Base-by-base conservation (phyloP, 768 basidiomycete species). In the Suillus decipiens region DNA sequence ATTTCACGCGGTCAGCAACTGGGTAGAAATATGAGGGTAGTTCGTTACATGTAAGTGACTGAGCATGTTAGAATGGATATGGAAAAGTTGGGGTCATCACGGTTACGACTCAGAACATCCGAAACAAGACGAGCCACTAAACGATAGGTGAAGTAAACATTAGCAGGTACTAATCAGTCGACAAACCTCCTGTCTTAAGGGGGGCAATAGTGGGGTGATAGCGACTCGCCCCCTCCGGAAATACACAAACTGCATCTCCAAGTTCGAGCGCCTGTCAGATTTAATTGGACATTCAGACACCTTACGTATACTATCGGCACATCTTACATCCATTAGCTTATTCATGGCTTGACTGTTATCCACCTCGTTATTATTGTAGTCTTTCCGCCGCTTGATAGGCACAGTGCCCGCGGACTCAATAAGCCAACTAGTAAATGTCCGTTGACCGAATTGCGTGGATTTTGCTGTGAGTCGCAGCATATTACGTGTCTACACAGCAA, bases 131-230 rank as follows among this genome's bases (percentile, higher is more conserved):
- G 85, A 7, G 93, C 90, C 28, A 92, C 93, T 92, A 51, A 14
- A 55, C 17, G 48, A 14, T 4, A 60, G 12, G 58, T 61, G 61
- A 57, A 42, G 65, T 37, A n/a, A 54, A 14, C 39, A 42, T 43
- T 24, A 63, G 12, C 59, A 34, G 1, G 60, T 7, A 19, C 15
- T 19, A 19, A 53, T 37, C 43, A 31, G 42, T n/a, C 19, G 3
- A 72, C 79, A 51, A 60, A 90, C 91, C 90, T 73, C 94, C 94
- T 11, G 93, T 94, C 73, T 93, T 93, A 58, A 96, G 73, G 3
- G 93, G 92, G 4, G 93, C 90, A 60, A 96, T 90, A n/a, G 84
- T 87, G 0, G 93, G 92, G 67, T 92, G 90, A 73, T 89, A 96
- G 50, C 92, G 81, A 69, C 91, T 93, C 78, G 88, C 83, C 1